Conservation (phyloP, 1,284 basidiomycete genomes). For the Malassezia sympodialis region DNA sequence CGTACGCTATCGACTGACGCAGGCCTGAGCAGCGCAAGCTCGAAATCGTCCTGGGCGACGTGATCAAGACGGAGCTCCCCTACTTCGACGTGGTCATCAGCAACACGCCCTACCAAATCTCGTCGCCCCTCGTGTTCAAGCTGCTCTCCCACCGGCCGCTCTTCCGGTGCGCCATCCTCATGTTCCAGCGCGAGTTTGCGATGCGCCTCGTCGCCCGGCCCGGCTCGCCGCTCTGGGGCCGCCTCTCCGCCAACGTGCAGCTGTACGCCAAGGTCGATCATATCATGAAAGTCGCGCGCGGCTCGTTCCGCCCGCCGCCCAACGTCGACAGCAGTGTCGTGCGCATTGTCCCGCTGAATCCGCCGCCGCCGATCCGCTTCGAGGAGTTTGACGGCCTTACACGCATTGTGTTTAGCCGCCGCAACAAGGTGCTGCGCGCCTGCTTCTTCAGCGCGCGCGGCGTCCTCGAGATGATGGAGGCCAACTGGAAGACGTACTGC, state of each 20-base stretch:
- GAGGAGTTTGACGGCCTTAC: conserved; percentile 95
- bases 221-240: conserved; percentile 76
- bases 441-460: conserved; percentile 76
- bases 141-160: conserved; percentile 89
- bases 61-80: conserved; percentile 88
- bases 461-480: conserved; percentile 84
- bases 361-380: conserved; percentile 86
- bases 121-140: conserved; percentile 92
- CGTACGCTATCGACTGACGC: conserved; percentile 50
- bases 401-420: conserved; percentile 74
- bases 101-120: conserved; percentile 98
- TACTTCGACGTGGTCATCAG: conserved; percentile 99
- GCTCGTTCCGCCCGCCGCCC: conserved; percentile 92
- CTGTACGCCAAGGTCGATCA: conserved; percentile 90
- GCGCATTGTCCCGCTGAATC: conserved; percentile 79
- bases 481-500: conserved; percentile 90
- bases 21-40: conserved; percentile 91
- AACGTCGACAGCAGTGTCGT: conserved; percentile 89
- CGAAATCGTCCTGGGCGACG: conserved; percentile 89
- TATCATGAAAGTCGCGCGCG: conserved; percentile 88
- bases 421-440: conserved; percentile 82
- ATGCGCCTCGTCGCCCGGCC: conserved; percentile 80
- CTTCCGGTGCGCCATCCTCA: conserved; percentile 87
- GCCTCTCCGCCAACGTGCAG: conserved; percentile 91
- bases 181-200: conserved; percentile 99